Evolutionary conservation across 139 green algal genomes (phyloP), one percentile per base, ranked within the genome.

Genomic region (Auxenochlorella pyrenoidosa): DNA sequence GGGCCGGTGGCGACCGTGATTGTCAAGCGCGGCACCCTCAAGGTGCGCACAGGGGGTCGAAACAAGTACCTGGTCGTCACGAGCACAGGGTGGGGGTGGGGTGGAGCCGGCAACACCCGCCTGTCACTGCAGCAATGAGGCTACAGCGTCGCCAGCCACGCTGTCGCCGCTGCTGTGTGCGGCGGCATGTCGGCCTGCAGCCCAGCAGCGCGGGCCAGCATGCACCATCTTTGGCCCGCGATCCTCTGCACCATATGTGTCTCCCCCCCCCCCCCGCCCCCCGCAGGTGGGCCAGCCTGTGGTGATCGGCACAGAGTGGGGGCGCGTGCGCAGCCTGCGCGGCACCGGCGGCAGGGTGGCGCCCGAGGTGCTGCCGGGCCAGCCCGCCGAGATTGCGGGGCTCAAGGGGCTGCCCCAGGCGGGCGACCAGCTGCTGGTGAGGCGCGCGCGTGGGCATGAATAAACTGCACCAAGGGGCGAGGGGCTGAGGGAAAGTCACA

Each of bases 271-370:
- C n/a, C n/a, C n/a, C n/a, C n/a, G n/a, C n/a, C 19, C 10, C 26
- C 32, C 60, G 41, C 80, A 85, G 80, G 80, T 85, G 13, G 80
- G 80, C 40, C 84, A 87, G 82, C 85, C 88, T 26, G 85, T 99
- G n/a, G 96, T 98, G 38, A 91, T 97, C 1, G 97, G 97, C 81
- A 94, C 87, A 3, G 90, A 97, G 88, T 97, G 92, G 90, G 97
- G 97, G 38, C 89, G 89, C 12, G 91, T 94, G 87, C 88, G 91
- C 24, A 72, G 72, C 78, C 83, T 95, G 83, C 77, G 87, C 19
- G 73, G 84, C 58, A 87, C 90, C 40, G 84, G 86, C 24, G 91
- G 87, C 30, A 30, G 3, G 1, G 0, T 58, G 28, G n/a, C 85
- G 88, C 36, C 76, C 78, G 81, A 68, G 82, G 93, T 92, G 58